Evolutionary conservation across 805 yeast genomes (phyloP), one percentile per base, ranked within the genome.

Genomic region (Phaffomyces thermotolerans): DNA sequence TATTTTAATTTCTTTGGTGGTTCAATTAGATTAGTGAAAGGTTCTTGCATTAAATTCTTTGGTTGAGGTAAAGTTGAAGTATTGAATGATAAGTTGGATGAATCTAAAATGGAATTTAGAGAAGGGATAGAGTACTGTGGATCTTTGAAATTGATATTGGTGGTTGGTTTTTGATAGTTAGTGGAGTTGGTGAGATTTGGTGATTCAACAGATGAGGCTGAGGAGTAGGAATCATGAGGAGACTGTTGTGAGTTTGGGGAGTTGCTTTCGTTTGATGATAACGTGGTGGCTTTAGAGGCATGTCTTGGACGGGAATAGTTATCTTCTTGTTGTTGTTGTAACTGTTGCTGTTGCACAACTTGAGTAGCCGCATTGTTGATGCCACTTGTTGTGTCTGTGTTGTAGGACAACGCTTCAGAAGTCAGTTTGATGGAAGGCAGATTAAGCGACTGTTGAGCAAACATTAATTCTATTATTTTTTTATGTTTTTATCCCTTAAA

Each of bases 161-260:
- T 10, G 3, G 9, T 25, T 7, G 33, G 20, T 10, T 33, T 33
- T 33, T 18, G 22, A 8, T 8, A 33, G 8, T 10, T 18, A 18
- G 10, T 27, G 14, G 29, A 27, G 29, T 33, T 33, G 4, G 12
- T n/a, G 7, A 45, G 47, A 23, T 51, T 46, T 8, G 61, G 58
- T 2, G 58, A 53, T 18, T 54, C 59, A 7, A 50, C 54, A 4
- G 59, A 53, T 1, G 60, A 56, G 2, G 43, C 55, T 1, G 60
- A 56, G 13, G 59, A 55, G 25, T 54, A 50, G 40, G 50, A 51
- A 6, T 27, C 29, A 27, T 52, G 57, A 17, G 61, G 61, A 3
- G 59, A 54, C 39, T 54, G 53, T 40, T 54, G 53, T 9, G 59
- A 57, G 38, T 50, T 47, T 37, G 61, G 60, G 2, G 60, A 56